A percentile compares a stretch with the other conserved stretches of the same genome.
Evolutionary conservation across 2,329 filamentous ascomycete genomes (phyloP).

Genomic region (Epichloe elymi): DNA sequence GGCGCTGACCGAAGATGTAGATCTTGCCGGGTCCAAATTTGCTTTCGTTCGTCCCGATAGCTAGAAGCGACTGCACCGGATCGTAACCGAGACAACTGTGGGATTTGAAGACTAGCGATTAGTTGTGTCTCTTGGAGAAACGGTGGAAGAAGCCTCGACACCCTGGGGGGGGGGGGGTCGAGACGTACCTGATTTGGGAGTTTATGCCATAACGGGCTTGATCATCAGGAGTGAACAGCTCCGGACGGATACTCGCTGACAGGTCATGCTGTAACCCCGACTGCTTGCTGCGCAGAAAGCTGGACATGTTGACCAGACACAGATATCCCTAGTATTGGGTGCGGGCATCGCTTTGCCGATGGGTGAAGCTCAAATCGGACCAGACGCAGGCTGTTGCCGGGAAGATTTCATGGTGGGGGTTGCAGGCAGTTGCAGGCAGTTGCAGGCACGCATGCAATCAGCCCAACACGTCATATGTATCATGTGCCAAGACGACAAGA

Average conservation of each 20-base stretch:
- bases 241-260: conserved; percentile 64
- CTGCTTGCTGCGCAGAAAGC: conserved; percentile 85
- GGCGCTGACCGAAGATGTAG: conserved; percentile 72
- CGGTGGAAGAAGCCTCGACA: not conserved
- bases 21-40: conserved; percentile 78
- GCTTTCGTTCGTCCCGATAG: conserved; percentile 79
- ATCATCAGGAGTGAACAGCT: conserved; percentile 73
- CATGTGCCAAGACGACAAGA: not conserved
- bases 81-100: conserved; percentile 73
- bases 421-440: not conserved
- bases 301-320: conserved; percentile 48
- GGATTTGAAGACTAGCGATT: conserved; percentile 2
- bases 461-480: not conserved
- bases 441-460: not conserved
- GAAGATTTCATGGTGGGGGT: conserved; percentile 1
- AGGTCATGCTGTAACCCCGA: conserved; percentile 85
- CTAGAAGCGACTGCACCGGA: conserved; percentile 83
- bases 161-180: not conserved
- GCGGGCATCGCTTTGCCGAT: not conserved
- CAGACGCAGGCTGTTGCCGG: not conserved
- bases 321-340: not conserved
- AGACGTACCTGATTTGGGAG: conserved; percentile 49
- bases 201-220: conserved; percentile 73
- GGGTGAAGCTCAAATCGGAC: not conserved
- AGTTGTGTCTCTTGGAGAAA: not conserved